Base-by-base conservation (phyloP, 768 basidiomycete species). In the Austroboletus eburneus region DNA sequence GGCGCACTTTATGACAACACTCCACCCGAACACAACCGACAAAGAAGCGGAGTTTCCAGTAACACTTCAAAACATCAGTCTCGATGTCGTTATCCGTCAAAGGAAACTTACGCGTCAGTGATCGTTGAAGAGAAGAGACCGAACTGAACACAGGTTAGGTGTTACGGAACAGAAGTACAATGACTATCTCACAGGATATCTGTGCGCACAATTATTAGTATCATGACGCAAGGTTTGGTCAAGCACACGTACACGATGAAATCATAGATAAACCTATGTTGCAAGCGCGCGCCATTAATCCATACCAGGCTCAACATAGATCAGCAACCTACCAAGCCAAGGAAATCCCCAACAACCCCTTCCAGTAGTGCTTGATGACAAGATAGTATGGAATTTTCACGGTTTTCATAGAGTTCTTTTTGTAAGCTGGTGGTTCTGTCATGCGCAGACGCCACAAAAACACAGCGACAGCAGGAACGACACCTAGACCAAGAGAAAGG, bases 391-490 rank as follows among this genome's bases (percentile, higher is more conserved):
- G 92, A 45, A 90, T 85, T 34, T 66, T 73, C 9, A 80, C 76
- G 38, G 76, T 62, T 56, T 81, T 87, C 88, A 94, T 92, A 1
- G 87, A 83, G 64, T 88, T 79, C 54, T 79, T 83, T 63, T 76
- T 82, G 64, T 76, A 93, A 16, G 80, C 72, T 12, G 72, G 72
- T 1, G 91, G 89, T 57, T 94, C 89, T 23, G 82, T 75, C 86
- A 94, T 91, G 49, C 74, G 78, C 43, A 91, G 60, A 54, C 92
- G 89, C 91, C 92, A 94, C 41, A 90, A 57, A 57, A 94, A 80
- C n/a, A 94, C 85, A 8, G 79, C 76, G 12, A 80, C 54, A 6
- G 92, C 91, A 29, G 92, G 92, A 45, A 95, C 59, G 33, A 85
- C 70, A 27, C 92, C 92, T 9, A 95, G 76, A 25, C 89, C 92